Evolutionary conservation across 179 eudicot species (phyloP).

Genomic region (Beta macrorhiza): DNA sequence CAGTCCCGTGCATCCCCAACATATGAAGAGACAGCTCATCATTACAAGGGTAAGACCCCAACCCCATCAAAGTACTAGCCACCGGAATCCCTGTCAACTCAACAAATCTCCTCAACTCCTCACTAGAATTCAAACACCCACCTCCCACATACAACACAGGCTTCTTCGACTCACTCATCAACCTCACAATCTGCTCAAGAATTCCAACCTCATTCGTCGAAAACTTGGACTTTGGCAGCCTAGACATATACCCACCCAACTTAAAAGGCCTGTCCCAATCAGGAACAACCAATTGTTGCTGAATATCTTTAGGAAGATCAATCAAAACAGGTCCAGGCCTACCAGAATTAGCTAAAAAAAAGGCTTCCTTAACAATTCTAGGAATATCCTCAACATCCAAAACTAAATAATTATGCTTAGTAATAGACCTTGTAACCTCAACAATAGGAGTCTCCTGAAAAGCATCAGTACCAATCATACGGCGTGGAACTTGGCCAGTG

Average conservation of each 20-base stretch:
- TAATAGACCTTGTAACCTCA: slow-evolving; percentile 82
- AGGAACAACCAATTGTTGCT: slow-evolving; percentile 73
- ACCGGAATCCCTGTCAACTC: slow-evolving; percentile 85
- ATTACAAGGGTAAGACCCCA: slow-evolving; percentile 61
- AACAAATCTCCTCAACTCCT: slow-evolving; percentile 72
- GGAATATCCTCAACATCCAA: slow-evolving; percentile 84
- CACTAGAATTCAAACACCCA: slow-evolving; percentile 81
- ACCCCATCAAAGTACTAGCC: slow-evolving; percentile 90
- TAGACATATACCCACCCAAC: slow-evolving; percentile 57
- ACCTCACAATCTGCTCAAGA: slow-evolving; percentile 73
- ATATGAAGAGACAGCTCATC: slow-evolving; percentile 67
- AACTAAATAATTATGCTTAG: slow-evolving; percentile 84
- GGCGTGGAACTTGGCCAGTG: slow-evolving; percentile 81
- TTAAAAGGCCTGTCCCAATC: slow-evolving; percentile 64
- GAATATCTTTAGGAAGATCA: slow-evolving; percentile 90
- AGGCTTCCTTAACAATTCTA: slow-evolving; percentile 76
- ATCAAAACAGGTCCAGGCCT: slow-evolving; percentile 87
- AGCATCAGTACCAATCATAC: slow-evolving; percentile 90
- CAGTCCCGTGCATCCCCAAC: slow-evolving; percentile 98
- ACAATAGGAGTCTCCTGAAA: slow-evolving; percentile 95
- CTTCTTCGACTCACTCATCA: slow-evolving; percentile 57
- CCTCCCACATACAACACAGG: slow-evolving; percentile 92
- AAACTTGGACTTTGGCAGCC: slow-evolving; percentile 56
- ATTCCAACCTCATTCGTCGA: background rate
- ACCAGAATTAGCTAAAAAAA: slow-evolving; percentile 63